phyloP scores from a whole-genome alignment of 1,139 yeast genomes.

The Arxiozyma bovina region DNA sequence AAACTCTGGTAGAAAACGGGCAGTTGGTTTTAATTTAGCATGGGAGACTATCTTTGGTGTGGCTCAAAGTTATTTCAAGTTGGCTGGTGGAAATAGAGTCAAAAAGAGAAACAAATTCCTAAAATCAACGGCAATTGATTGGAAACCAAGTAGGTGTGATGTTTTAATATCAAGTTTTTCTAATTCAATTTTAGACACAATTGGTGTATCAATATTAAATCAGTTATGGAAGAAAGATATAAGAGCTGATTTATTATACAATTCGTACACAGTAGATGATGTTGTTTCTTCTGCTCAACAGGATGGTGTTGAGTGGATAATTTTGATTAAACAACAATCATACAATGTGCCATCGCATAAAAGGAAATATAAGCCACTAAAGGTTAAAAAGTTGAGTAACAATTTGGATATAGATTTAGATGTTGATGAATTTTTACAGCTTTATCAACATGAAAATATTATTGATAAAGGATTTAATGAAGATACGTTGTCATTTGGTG shows the following conservation, averaged over 20 bases:
- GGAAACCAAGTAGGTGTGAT: slow-evolving; percentile 60
- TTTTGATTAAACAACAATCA: slow-evolving; percentile 57
- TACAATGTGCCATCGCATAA: slow-evolving; percentile 31
- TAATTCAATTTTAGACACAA: slow-evolving; percentile 39
- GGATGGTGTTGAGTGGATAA: slow-evolving; percentile 69
- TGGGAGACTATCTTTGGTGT: slow-evolving; percentile 49
- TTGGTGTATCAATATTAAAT: slow-evolving; percentile 55
- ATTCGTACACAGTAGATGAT: slow-evolving; percentile 55
- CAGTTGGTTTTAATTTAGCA: slow-evolving; percentile 78
- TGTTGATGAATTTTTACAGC: slow-evolving; percentile 50
- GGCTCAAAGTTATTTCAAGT: slow-evolving; percentile 39
- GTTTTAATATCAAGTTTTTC: slow-evolving; percentile 67
- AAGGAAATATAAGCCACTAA: slow-evolving; percentile 62
- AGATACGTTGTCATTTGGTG: slow-evolving; percentile 15
- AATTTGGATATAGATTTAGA: slow-evolving; percentile 64
- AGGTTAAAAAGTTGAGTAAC: slow-evolving; percentile 53
- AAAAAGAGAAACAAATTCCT: slow-evolving; percentile 33
- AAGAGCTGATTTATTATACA: slow-evolving; percentile 57
- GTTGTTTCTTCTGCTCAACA: slow-evolving; percentile 51
- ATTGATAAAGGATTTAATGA: slow-evolving; percentile 6
- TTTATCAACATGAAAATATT: slow-evolving; percentile 38
- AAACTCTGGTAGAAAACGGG: slow-evolving; percentile 41
- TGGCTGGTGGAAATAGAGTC: slow-evolving; percentile 30
- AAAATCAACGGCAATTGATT: slow-evolving; percentile 33
- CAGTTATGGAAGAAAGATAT: slow-evolving; percentile 64